These are phyloP conservation scores for Actinidia chinensis DNA, from an alignment of 179 eudicot species.

Conservation along the genomic window DNA sequence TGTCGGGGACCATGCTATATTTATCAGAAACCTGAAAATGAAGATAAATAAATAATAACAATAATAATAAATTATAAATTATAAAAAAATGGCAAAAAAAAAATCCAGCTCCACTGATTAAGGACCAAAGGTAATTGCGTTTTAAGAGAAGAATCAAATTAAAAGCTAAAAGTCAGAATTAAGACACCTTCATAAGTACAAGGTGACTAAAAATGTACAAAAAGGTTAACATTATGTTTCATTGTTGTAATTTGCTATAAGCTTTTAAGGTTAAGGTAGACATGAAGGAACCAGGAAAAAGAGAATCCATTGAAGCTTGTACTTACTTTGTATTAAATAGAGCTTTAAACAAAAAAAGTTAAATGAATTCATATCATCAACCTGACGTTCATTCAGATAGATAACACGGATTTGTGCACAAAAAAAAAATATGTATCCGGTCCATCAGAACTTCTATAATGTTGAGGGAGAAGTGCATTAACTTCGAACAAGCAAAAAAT, in stretches of 20 bases:
- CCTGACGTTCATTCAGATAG: not conserved
- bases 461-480: not conserved
- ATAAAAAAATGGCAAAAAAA: not conserved
- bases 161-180: not conserved
- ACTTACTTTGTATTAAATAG: not conserved
- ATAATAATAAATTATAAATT: not conserved
- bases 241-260: not conserved
- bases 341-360: not conserved
- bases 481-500: not conserved
- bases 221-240: not conserved
- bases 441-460: not conserved
- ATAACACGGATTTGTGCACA: not conserved
- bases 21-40: conserved; percentile 77
- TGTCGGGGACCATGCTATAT: conserved; percentile 86
- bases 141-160: conserved; percentile 1
- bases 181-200: not conserved
- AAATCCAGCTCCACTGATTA: no score
- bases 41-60: not conserved
- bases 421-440: not conserved
- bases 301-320: not conserved
- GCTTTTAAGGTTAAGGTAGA: not conserved
- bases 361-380: not conserved
- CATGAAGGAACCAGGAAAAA: not conserved
- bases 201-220: not conserved
- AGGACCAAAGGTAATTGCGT: no score